Evolutionary conservation across 352 stramenopile species (phyloP).

Genomic region (Phytopythium boreale): DNA sequence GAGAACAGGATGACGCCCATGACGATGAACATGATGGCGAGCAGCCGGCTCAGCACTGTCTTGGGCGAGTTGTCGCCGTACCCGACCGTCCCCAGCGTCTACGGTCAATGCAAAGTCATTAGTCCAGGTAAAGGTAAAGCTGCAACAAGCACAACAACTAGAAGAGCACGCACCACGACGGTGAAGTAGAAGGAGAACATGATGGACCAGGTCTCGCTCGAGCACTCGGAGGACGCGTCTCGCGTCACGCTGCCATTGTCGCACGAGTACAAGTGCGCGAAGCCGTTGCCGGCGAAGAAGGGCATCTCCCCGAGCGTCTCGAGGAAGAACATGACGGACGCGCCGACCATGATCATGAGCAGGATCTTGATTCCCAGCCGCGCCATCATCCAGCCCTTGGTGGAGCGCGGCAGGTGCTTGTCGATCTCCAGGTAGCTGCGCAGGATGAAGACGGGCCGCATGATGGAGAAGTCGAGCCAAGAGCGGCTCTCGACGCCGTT

Average conservation of each 20-base stretch:
- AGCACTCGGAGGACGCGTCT: slow-evolving; percentile 38
- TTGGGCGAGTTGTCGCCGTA: slow-evolving; percentile 86
- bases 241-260: slow-evolving; percentile 55
- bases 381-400: slow-evolving; percentile 81
- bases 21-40: slow-evolving; percentile 88
- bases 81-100: slow-evolving; percentile 85
- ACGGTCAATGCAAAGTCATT: not conserved
- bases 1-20: slow-evolving; percentile 87
- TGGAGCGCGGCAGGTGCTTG: slow-evolving; percentile 58
- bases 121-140: too few relatives aligned
- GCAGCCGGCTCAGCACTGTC: slow-evolving; percentile 75
- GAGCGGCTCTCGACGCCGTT: slow-evolving; percentile 56
- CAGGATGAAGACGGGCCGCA: slow-evolving; percentile 78
- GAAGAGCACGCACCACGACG: slow-evolving; percentile 75
- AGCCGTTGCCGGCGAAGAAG: slow-evolving; percentile 74
- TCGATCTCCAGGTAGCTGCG: slow-evolving; percentile 86
- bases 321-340: slow-evolving; percentile 84
- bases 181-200: slow-evolving; percentile 91
- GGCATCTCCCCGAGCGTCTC: slow-evolving; percentile 84
- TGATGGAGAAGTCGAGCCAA: slow-evolving; percentile 86
- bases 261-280: slow-evolving; percentile 80
- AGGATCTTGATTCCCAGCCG: slow-evolving; percentile 77
- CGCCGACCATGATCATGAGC: slow-evolving; percentile 79
- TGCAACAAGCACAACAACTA: not conserved
- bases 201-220: slow-evolving; percentile 75